Conservation (phyloP, 257 asterid genomes). For the Penstemon barbatus region DNA sequence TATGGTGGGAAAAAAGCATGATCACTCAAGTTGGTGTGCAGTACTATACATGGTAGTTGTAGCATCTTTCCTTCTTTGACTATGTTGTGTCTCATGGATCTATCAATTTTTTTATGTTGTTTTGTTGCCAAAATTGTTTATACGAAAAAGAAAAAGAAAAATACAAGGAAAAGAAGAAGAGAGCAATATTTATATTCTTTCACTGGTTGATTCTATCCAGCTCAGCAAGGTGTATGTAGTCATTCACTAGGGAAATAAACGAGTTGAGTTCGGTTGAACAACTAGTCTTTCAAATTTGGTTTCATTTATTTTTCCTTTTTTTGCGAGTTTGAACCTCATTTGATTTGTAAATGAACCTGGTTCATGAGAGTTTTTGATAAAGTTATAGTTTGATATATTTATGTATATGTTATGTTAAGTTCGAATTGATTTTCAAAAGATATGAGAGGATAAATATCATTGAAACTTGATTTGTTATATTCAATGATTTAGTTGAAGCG, state of each 20-base stretch:
- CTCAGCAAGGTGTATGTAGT: constrained; percentile 14
- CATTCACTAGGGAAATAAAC: constrained; percentile 7
- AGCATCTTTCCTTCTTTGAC: constrained; percentile 1
- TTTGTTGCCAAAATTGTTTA: neutral
- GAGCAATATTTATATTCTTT: neutral
- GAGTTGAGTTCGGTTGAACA: too few relatives aligned
- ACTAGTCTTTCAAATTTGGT: too few relatives aligned
- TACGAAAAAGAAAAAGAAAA: neutral
- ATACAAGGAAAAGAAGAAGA: neutral
- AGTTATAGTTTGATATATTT: too few relatives aligned
- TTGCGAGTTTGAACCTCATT: too few relatives aligned
- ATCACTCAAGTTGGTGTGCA: neutral
- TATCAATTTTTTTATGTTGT: neutral
- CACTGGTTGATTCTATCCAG: constrained; percentile 9
- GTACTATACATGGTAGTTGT: neutral
- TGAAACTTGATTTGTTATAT: neutral
- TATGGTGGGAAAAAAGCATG: neutral
- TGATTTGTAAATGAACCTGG: too few relatives aligned
- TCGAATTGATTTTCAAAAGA: too few relatives aligned
- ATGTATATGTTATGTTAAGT: too few relatives aligned
- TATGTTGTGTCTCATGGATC: neutral
- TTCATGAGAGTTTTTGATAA: too few relatives aligned
- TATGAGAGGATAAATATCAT: too few relatives aligned
- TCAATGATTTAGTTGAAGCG: constrained; percentile 12
- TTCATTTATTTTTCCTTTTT: too few relatives aligned